Evolutionary conservation across 2,329 filamentous ascomycete genomes (phyloP), one percentile per base, ranked within the genome.

Genomic region (Talaromyces islandicus): DNA sequence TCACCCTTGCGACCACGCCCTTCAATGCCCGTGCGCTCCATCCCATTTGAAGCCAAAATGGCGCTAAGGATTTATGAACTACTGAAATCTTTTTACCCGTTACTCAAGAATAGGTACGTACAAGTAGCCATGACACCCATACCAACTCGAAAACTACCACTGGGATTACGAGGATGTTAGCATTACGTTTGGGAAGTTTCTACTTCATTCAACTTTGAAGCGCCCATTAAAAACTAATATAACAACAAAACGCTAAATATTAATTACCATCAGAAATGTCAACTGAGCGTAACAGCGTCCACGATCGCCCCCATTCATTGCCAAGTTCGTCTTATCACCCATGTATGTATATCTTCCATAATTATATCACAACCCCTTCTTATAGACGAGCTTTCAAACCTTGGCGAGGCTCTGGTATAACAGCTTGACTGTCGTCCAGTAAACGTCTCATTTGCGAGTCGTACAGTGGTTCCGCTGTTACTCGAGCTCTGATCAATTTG

Each of bases 401-500:
- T 4, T 29, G 48, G 4, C 27, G 60, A 9, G 61, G n/a, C 6
- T 56, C 62, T 7, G 55, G 41, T 19, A 48, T 57, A 53, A 57
- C 19, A n/a, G 50, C 43, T 50, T 61, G 59, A 24, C 56, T 52
- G 19, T 66, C 65, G 41, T 63, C 70, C 29, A 67, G 67, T 54
- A 79, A 61, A 19, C 73, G 72, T 21, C 65, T 75, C 65, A 72
- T 72, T 43, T 75, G 67, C 1, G 77, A 75, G 63, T 81, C 78
- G 60, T 79, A 78, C 50, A 83, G 57, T 9, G 83, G 80, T 53
- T 85, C 83, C 1, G 73, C 63, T 0, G 74, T 71, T 0, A 87
- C 80, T 3, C 83, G 86, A 0, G 85, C 85, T 55, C 66, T 64
- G 57, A 86, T 79, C 11, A 76, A 75, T 60, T 71, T 73, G 4